Evolutionary conservation across 2,329 filamentous ascomycete species (phyloP), one percentile per base, ranked within the genome.

Genomic region (Venturiaceae sp.): DNA sequence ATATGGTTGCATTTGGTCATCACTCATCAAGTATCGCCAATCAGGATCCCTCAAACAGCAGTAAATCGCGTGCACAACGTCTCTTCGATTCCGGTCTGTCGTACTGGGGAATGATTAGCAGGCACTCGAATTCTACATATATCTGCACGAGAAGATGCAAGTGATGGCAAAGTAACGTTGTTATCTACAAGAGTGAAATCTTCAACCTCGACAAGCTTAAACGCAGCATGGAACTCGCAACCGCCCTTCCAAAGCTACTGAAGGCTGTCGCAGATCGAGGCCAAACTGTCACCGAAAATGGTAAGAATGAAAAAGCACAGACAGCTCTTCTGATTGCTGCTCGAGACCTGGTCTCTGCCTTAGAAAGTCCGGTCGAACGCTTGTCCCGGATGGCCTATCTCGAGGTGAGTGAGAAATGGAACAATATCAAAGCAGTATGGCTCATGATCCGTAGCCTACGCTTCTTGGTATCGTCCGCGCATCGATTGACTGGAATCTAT

Each of bases 311-410:
- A 19, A 23, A n/a, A 36, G 50, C 50, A 9, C 21, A 33, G 19
- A 56, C 55, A 21, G 60, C 36, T 6, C 58, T 62, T n/a, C 47
- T 62, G n/a, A 37, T 55, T n/a, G 55, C 60, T 3, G 60, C 60
- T 7, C 60, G 50, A 34, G 47, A 41, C 19, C 58, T 62, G 11
- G 60, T 62, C 28, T 50, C 55, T 21, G 39, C 28, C 3, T 34
- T 62, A 26, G 44, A 62, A 19, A 23, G 54, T 6, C 60, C 60
- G 4, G 57, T 60, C 16, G 60, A 62, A 34, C 36, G 54, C 21
- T 33, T 62, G 36, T 55, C 46, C 7, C 33, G 41, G 19, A 62
- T 62, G 60, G 59, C 55, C 34, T 62, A 55, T 47, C 19, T 60
- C 14, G 60, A 62, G 21, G 60, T 61, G 41, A 26, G 55, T 28